Evolutionary conservation across 2,329 filamentous ascomycete genomes (phyloP).

Genomic region (Xylariaceae sp.): DNA sequence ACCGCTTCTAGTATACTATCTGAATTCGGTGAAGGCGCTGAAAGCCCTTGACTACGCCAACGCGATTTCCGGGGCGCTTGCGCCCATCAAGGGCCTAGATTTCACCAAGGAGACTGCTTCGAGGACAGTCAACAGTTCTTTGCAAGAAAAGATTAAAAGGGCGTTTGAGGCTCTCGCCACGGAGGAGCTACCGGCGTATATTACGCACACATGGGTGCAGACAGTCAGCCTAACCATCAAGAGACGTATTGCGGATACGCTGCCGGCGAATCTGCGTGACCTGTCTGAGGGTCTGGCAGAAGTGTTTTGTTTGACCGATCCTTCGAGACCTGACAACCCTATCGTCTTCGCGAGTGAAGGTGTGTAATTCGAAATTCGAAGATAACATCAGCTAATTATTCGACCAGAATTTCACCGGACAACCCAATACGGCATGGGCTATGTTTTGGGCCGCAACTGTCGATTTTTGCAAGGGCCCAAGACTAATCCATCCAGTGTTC

Average conservation of each 20-base stretch:
- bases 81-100: slow-evolving; percentile 49
- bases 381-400: slow-evolving; percentile 8
- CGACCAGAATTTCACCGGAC: slow-evolving; percentile 67
- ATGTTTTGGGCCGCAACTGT: slow-evolving; percentile 72
- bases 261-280: slow-evolving; percentile 60
- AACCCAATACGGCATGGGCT: slow-evolving; percentile 70
- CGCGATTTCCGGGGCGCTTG: slow-evolving; percentile 58
- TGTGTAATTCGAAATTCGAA: slow-evolving; percentile 22
- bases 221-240: slow-evolving; percentile 67
- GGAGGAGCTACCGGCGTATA: slow-evolving; percentile 68
- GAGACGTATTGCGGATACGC: slow-evolving; percentile 61
- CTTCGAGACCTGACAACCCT: slow-evolving; percentile 67
- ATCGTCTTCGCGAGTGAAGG: slow-evolving; percentile 75
- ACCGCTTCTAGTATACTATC: slow-evolving; percentile 64
- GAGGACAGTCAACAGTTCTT: slow-evolving; percentile 50
- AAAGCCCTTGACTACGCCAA: slow-evolving; percentile 69
- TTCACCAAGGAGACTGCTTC: slow-evolving; percentile 49
- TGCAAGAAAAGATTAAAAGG: slow-evolving; percentile 60
- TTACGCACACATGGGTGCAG: slow-evolving; percentile 64
- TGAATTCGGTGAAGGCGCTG: slow-evolving; percentile 67
- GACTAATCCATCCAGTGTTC: slow-evolving; percentile 60
- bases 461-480: slow-evolving; percentile 73
- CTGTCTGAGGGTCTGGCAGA: slow-evolving; percentile 73
- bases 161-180: slow-evolving; percentile 61
- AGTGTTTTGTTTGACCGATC: slow-evolving; percentile 73